phyloP scores from a whole-genome alignment of 164 flowering plant species.

The Taxillus chinensis region DNA sequence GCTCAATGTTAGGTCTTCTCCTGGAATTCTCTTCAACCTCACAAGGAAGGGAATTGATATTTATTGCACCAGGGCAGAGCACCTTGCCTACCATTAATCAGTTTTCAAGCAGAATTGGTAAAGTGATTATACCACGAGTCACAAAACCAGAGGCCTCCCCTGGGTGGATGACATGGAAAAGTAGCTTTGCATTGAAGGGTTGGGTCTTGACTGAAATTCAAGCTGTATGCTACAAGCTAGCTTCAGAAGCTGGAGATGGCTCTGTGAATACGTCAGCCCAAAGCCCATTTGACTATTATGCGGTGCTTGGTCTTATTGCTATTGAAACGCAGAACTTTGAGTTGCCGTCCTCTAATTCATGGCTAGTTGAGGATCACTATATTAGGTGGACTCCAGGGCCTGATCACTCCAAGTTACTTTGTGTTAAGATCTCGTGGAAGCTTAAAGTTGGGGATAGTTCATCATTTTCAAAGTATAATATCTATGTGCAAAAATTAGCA shows the following conservation, averaged over 20 bases:
- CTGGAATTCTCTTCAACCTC: conserved; percentile 35
- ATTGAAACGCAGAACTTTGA: conserved; percentile 21
- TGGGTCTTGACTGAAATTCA: conserved; percentile 44
- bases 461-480: conserved; percentile 34
- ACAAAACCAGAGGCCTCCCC: conserved; percentile 16
- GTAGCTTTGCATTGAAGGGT: conserved; percentile 39
- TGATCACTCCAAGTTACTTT: conserved; percentile 32
- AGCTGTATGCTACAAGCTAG: conserved; percentile 48
- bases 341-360: conserved; percentile 50
- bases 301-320: conserved; percentile 60
- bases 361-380: conserved; percentile 46
- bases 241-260: conserved; percentile 6
- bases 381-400: conserved; percentile 38
- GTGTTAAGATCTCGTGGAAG: conserved; percentile 54
- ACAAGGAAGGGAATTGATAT: conserved; percentile 26
- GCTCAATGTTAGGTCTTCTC: conserved; percentile 46
- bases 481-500: conserved; percentile 35
- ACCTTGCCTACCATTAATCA: conserved; percentile 23
- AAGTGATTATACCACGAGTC: conserved; percentile 39
- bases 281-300: conserved; percentile 28
- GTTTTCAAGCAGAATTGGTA: conserved; percentile 32
- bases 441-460: conserved; percentile 25
- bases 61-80: conserved; percentile 39
- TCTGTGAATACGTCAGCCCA: neutral
- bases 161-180: conserved; percentile 51